Conservation (phyloP, 139 green algal species). For the Tetraselmis striata region DNA sequence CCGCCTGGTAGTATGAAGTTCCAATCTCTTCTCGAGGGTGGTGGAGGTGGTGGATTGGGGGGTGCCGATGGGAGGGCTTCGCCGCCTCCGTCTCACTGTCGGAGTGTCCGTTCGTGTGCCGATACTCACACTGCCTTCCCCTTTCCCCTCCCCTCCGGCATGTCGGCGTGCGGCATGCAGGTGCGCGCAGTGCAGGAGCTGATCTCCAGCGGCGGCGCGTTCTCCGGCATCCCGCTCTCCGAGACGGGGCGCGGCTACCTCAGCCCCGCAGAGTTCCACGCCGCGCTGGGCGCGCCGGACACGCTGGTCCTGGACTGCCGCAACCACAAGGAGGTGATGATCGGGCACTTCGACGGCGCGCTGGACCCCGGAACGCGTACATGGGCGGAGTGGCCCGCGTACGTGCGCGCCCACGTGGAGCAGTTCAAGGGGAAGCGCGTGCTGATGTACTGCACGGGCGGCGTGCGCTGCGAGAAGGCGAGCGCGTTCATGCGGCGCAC, state of each 20-base stretch:
- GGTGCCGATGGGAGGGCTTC: too few species aligned
- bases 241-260: constrained; percentile 1
- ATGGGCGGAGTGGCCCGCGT: constrained; percentile 67
- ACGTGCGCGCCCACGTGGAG: constrained; percentile 49
- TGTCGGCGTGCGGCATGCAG: not conserved
- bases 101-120: too few species aligned
- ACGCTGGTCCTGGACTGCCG: constrained; percentile 66
- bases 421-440: constrained; percentile 24
- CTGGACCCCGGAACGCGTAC: constrained; percentile 50
- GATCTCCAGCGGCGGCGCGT: not conserved
- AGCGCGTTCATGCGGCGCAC: constrained; percentile 54
- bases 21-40: too few species aligned
- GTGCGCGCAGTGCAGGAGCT: not conserved
- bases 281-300: not conserved
- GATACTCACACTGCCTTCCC: not conserved
- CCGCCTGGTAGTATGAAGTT: too few species aligned
- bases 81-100: too few species aligned
- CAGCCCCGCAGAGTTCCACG: constrained; percentile 12
- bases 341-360: constrained; percentile 46
- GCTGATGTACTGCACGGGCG: constrained; percentile 77
- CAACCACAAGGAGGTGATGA: constrained; percentile 71
- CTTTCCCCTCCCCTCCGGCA: too few species aligned
- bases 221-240: not conserved
- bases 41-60: too few species aligned
- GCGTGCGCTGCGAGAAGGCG: constrained; percentile 72